Base-by-base conservation (phyloP, 345 rosid species). In the Trapa incisa region DNA sequence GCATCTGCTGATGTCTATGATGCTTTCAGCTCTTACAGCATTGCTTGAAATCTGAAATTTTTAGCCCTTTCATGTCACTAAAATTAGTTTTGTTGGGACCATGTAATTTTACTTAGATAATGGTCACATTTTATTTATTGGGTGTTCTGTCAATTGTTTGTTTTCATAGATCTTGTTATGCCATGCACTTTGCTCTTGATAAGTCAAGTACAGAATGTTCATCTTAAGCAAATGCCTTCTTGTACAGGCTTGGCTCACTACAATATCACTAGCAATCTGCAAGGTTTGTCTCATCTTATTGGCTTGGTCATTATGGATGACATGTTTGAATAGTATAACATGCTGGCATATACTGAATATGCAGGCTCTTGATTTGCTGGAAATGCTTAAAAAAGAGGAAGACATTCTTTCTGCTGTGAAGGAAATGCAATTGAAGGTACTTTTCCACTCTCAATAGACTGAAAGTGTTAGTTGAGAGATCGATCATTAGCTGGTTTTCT, bases 161-260 rank as follows among this genome's bases (percentile, higher is more conserved):
- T 54, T 4, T 54, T 5, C 12, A 22, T 22, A 10, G 33, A 6
- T n/a, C n/a, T 54, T 50, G 48, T 45, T 15, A 50, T 50, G 56
- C n/a, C 17, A 50, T 50, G 56, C 56, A 36, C 16, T 29, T 56
- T 41, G 35, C n/a, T 32, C 37, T 53, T 38, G 41, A 36, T 38
- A 45, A 47, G 61, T 29, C n/a, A 47, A 7, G 36, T 61, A 38
- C 4, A 38, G 37, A 22, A 4, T n/a, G 43, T 47, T 66, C 65
- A 47, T 70, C 65, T 61, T 50, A 2, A 37, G 12, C 1, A 52
- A 22, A 47, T 36, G 47, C 37, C 10, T 62, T 60, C 67, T 66
- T 22, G 17, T 68, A 81, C 90, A 94, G 99, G 99, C 96, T n/a
- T 91, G 99, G 99, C 83, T 94, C 56, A 82, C 85, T 65, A 71